These are phyloP conservation scores for Amborella trichopoda DNA, from an alignment of 164 flowering plant species.

Conservation along the genomic window DNA sequence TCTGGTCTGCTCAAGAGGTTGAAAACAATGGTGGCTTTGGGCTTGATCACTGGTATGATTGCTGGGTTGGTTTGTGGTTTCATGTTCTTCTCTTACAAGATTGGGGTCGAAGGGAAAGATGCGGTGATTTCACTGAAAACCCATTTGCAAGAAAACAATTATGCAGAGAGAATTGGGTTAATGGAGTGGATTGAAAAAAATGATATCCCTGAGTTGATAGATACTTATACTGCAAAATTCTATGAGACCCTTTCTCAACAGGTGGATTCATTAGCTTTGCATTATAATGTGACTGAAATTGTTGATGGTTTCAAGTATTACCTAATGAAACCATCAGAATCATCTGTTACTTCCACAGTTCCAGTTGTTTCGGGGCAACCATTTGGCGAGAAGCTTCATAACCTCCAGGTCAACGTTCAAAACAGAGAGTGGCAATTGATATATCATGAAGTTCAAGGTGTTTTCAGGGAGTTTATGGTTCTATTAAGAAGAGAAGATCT, in stretches of 20 bases:
- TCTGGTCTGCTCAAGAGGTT: conserved; percentile 8
- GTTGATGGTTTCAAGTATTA: conserved; percentile 12
- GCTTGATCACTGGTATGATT: conserved; percentile 12
- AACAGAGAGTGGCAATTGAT: conserved; percentile 10
- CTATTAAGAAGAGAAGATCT: conserved; percentile 12
- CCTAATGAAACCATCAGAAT: conserved; percentile 6
- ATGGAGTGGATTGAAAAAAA: conserved; percentile 13
- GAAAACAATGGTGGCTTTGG: conserved; percentile 9
- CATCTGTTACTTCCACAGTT: not conserved
- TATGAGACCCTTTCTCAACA: conserved; percentile 6
- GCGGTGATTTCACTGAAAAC: conserved; percentile 13
- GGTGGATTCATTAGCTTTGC: conserved; percentile 13
- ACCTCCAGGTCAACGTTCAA: conserved; percentile 1
- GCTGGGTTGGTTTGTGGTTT: conserved; percentile 11
- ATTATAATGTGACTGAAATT: conserved; percentile 14
- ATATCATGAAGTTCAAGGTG: conserved; percentile 7
- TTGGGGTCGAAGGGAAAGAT: conserved; percentile 16
- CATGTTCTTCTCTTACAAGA: conserved; percentile 14
- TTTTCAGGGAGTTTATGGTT: conserved; percentile 10
- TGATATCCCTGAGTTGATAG: conserved; percentile 11
- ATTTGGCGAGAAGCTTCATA: conserved; percentile 8
- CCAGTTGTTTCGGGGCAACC: conserved; percentile 2
- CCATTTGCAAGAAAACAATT: conserved; percentile 15
- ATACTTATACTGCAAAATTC: conserved; percentile 7
- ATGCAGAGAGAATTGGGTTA: conserved; percentile 15